phyloP scores from a whole-genome alignment of 768 basidiomycete species.

The Pleurotus cornucopiae region DNA sequence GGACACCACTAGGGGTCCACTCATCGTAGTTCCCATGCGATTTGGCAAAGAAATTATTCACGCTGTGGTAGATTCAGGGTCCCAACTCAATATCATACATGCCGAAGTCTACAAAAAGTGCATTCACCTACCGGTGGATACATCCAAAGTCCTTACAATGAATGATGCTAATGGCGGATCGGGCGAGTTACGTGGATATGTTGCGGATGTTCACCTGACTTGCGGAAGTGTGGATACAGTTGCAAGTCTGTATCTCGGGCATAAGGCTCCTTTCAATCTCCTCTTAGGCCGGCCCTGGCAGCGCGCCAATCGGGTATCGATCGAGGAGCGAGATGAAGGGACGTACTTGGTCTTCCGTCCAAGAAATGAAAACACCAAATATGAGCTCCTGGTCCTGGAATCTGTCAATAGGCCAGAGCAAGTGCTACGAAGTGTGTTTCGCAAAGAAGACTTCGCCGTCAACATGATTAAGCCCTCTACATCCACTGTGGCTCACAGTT shows the following conservation, averaged over 20 bases:
- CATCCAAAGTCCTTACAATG: constrained; percentile 9
- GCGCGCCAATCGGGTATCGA: constrained; percentile 15
- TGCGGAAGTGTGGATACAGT: constrained; percentile 14
- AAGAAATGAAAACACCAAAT: neutral
- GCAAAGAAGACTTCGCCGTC: no score
- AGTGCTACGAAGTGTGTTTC: no score
- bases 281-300: constrained; percentile 20
- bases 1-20: neutral
- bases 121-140: constrained; percentile 9
- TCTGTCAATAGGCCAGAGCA: neutral
- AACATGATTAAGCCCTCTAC: no score
- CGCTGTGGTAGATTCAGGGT: neutral
- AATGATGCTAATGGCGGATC: constrained; percentile 18
- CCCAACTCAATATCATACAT: neutral
- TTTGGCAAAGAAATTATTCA: neutral
- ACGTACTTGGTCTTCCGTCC: constrained; percentile 5
- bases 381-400: neutral
- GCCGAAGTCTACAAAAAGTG: neutral
- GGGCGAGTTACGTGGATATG: constrained; percentile 12
- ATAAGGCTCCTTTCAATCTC: constrained; percentile 14
- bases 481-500: no score
- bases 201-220: constrained; percentile 13
- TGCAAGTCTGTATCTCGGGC: constrained; percentile 16
- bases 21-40: neutral
- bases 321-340: constrained; percentile 16